Evolutionary conservation across 176 grass and related monocot genomes (phyloP).

Genomic region (Oryza meridionalis): DNA sequence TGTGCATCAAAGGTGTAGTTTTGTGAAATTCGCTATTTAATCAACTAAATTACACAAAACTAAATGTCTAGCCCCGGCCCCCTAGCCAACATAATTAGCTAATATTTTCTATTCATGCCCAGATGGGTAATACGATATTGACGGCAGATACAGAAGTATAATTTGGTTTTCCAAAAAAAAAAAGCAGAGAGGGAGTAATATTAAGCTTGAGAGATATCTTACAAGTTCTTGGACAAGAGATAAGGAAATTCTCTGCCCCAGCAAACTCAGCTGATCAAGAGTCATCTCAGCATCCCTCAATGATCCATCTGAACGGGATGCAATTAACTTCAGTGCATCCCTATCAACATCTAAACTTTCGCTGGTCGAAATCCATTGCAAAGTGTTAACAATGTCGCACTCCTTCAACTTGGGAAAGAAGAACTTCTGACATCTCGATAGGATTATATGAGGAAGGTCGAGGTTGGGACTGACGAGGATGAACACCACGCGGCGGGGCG

Average conservation of each 20-base stretch:
- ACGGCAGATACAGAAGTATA: neutral
- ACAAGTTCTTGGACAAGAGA: constrained; percentile 97
- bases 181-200: neutral
- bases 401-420: constrained; percentile 93
- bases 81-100: constrained; percentile 7
- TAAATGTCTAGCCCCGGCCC: constrained; percentile 10
- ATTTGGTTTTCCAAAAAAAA: neutral
- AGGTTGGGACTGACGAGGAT: constrained; percentile 76
- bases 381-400: constrained; percentile 66
- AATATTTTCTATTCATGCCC: constrained; percentile 21
- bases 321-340: constrained; percentile 79
- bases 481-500: constrained; percentile 72
- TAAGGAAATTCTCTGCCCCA: constrained; percentile 86
- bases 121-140: constrained; percentile 8
- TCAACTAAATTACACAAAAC: constrained; percentile 17
- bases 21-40: neutral
- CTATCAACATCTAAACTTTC: constrained; percentile 88
- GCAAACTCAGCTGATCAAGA: constrained; percentile 90
- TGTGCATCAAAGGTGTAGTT: too few species aligned
- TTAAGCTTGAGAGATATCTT: constrained; percentile 52
- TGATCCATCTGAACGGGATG: constrained; percentile 81
- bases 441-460: constrained; percentile 83
- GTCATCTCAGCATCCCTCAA: constrained; percentile 97
- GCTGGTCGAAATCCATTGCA: constrained; percentile 75
- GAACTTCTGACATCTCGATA: constrained; percentile 94